These are phyloP conservation scores for Exophiala viscosa DNA, from an alignment of 2,329 filamentous ascomycete genomes.

Conservation along the genomic window DNA sequence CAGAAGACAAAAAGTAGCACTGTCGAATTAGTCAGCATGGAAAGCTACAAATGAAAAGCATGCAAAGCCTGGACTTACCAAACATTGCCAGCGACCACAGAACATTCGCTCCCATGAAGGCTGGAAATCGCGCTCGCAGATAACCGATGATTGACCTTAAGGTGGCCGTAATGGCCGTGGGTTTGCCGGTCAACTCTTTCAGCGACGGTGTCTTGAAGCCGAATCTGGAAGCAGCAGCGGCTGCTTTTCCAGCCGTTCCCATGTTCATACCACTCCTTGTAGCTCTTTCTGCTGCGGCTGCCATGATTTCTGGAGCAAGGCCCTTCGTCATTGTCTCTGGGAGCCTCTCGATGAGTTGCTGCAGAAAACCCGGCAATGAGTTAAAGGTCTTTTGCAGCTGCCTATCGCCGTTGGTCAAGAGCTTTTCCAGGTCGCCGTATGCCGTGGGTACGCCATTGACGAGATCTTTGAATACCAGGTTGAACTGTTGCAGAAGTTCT, in stretches of 20 bases:
- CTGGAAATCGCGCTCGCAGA: conserved; percentile 81
- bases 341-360: conserved; percentile 80
- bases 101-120: conserved; percentile 85
- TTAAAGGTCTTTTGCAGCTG: conserved; percentile 62
- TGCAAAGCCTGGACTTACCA: conserved; percentile 53
- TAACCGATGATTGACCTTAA: conserved; percentile 88
- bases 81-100: conserved; percentile 86
- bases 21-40: conserved; percentile 31
- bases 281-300: conserved; percentile 68
- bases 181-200: conserved; percentile 76
- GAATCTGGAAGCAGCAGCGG: conserved; percentile 62
- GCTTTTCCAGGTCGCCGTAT: conserved; percentile 77
- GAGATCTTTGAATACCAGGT: conserved; percentile 84
- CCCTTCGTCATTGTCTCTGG: conserved; percentile 75
- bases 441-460: conserved; percentile 90
- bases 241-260: conserved; percentile 48
- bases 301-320: conserved; percentile 76
- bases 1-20: conserved; percentile 91
- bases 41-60: neutral
- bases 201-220: conserved; percentile 66
- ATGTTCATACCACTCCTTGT: conserved; percentile 57
- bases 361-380: conserved; percentile 70
- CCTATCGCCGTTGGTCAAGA: conserved; percentile 61
- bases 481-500: conserved; percentile 78
- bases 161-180: conserved; percentile 79